Evolutionary conservation across 768 basidiomycete species (phyloP), one percentile per base, ranked within the genome.

Genomic region (Kwoniella newhampshirensis): DNA sequence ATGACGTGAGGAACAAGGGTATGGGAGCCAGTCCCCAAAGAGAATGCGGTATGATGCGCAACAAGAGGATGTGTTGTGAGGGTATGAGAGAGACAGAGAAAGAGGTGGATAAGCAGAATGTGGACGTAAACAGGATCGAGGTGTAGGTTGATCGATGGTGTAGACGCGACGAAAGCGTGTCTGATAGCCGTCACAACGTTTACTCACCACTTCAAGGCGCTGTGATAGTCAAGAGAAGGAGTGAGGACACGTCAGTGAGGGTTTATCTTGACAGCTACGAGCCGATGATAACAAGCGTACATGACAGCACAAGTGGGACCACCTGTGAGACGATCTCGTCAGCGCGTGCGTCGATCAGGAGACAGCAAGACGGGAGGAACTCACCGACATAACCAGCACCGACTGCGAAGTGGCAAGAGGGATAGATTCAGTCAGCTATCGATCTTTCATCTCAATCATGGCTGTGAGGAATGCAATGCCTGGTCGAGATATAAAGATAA

Each of bases 271-370:
- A 50, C 25, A 17, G 25, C 37, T 17, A 45, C 18, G 17, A 39
- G n/a, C 51, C 40, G 25, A 21, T 32, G 39, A 45, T 42, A 18
- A 53, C 53, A 66, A 41, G 40, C 51, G 35, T 45, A 72, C 68
- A 96, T 90, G 73, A 96, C 91, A 44, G 92, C 88, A 75, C 91
- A 94, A 41, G 92, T 97, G 23, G 92, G 92, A 30, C 92, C 92
- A 74, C 91, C 91, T 92, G 35, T 58, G 60, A 21, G 48, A 20
- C 18, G n/a, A n/a, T 9, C 28, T 39, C 36, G 56, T 58, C 51
- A 55, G 60, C 30, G 4, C 46, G 15, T 25, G 57, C 6, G 20
- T 3, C 12, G 37, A 15, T 36, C 36, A 13, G 20, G 13, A 17
- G 41, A 25, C 1, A 35, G 23, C 62, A 30, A 32, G 43, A 28